Percentiles rank a stretch among this genome's conserved stretches.
These are phyloP conservation scores for Mentha longifolia DNA, from an alignment of 257 asterid genomes.

Conservation along the genomic window DNA sequence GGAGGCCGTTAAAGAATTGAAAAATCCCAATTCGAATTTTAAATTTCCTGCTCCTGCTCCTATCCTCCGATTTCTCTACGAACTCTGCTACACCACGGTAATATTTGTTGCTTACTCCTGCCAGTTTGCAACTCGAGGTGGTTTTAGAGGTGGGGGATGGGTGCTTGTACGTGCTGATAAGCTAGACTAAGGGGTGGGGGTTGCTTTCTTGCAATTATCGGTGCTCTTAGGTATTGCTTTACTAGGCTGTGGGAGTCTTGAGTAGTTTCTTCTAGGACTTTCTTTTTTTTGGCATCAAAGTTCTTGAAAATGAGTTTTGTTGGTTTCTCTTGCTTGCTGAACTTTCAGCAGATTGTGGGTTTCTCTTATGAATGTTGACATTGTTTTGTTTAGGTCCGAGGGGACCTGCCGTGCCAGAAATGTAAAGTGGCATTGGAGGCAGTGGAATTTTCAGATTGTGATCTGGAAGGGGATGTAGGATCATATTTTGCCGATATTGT, in stretches of 20 bases:
- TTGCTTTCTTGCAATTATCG: background rate
- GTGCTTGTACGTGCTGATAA: too few relatives aligned
- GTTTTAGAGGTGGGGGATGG: background rate
- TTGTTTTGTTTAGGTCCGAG: constrained; percentile 67
- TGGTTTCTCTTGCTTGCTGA: background rate
- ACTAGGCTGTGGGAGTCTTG: too few relatives aligned
- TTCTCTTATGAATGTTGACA: constrained; percentile 8
- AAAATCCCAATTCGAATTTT: constrained; percentile 64
- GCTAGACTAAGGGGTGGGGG: background rate
- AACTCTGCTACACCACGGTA: constrained; percentile 83
- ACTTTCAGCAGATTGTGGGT: constrained; percentile 3
- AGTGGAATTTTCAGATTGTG: constrained; percentile 71
- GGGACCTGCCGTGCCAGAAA: constrained; percentile 88
- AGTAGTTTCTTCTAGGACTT: background rate
- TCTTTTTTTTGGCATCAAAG: background rate
- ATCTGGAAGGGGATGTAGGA: constrained; percentile 78
- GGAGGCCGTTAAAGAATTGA: constrained; percentile 70
- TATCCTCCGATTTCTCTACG: constrained; percentile 80
- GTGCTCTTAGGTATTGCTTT: too few relatives aligned
- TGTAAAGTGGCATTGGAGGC: constrained; percentile 91
- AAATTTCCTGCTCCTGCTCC: constrained; percentile 65
- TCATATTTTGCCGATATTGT: constrained; percentile 95
- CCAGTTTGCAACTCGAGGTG: background rate
- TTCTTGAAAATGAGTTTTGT: constrained; percentile 11
- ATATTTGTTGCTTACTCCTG: constrained; percentile 4